A percentile compares a stretch with the other conserved stretches of the same genome.
These are phyloP conservation scores for Puccinia polysora DNA, from an alignment of 1,284 basidiomycete species.

Conservation along the genomic window DNA sequence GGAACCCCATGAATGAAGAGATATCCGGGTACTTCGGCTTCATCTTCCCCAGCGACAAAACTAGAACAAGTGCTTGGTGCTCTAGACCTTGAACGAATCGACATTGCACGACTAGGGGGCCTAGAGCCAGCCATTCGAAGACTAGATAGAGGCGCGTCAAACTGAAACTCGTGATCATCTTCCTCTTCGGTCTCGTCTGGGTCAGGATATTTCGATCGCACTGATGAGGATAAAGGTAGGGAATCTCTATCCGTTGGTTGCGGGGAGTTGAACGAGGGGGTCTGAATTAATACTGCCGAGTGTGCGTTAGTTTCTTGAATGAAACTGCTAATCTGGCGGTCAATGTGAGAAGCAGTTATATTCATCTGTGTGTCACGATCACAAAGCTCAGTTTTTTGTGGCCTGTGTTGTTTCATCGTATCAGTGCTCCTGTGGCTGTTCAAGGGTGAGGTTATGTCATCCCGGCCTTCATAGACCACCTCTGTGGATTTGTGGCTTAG, in stretches of 20 bases:
- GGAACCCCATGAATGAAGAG: constrained; percentile 32
- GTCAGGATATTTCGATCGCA: neutral
- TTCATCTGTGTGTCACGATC: constrained; percentile 5
- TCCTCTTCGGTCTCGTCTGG: neutral
- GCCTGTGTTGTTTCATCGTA: neutral
- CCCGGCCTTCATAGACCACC: neutral
- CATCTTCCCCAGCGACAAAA: constrained; percentile 13
- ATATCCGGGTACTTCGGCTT: constrained; percentile 23
- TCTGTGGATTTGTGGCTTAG: neutral
- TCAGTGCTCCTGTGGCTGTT: neutral
- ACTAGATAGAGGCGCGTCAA: neutral
- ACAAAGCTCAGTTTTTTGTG: neutral
- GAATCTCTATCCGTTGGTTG: neutral
- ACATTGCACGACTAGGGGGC: constrained; percentile 21
- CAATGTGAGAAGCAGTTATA: constrained; percentile 26
- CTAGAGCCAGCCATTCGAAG: constrained; percentile 37
- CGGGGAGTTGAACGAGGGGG: neutral
- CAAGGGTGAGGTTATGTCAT: constrained; percentile 21
- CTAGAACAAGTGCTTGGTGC: constrained; percentile 12
- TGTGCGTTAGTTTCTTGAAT: constrained; percentile 6
- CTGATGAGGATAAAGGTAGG: neutral
- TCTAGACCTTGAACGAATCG: constrained; percentile 8
- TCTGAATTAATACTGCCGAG: neutral
- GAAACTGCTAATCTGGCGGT: constrained; percentile 32
- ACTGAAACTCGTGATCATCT: neutral